phyloP scores from a whole-genome alignment of 768 basidiomycete species.

The Xerocomellus chrysenteron region DNA sequence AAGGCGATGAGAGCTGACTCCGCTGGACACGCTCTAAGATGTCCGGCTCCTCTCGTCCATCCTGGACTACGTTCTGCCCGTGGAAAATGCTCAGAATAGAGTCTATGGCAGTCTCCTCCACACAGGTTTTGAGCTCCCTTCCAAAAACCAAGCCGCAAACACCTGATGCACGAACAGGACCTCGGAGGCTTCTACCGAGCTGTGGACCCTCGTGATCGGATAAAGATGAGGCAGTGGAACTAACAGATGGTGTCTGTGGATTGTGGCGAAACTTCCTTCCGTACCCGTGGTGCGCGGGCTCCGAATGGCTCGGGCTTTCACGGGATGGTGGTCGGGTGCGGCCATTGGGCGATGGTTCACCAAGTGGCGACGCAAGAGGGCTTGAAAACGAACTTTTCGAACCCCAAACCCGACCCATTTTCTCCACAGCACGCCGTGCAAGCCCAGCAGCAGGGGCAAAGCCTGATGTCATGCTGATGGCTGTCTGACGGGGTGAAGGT shows the following conservation, averaged over 20 bases:
- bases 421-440: constrained; percentile 76
- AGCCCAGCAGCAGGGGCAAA: constrained; percentile 72
- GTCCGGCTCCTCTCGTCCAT: neutral
- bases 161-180: constrained; percentile 43
- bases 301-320: constrained; percentile 41
- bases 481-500: constrained; percentile 55
- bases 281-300: constrained; percentile 18
- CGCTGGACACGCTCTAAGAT: neutral
- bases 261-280: constrained; percentile 48
- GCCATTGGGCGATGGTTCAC: constrained; percentile 39
- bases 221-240: constrained; percentile 49
- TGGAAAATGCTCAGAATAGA: constrained; percentile 11
- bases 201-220: constrained; percentile 50
- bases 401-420: constrained; percentile 67
- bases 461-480: constrained; percentile 68
- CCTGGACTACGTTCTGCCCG: constrained; percentile 1
- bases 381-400: constrained; percentile 38
- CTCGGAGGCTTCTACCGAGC: constrained; percentile 58
- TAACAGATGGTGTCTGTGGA: constrained; percentile 60
- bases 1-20: constrained; percentile 23
- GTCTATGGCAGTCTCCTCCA: constrained; percentile 55
- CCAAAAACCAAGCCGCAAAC: constrained; percentile 66
- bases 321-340: constrained; percentile 37
- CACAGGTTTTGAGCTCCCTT: constrained; percentile 52
- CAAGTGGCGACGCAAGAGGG: constrained; percentile 46